Evolutionary conservation across 2,329 filamentous ascomycete genomes (phyloP), one percentile per base, ranked within the genome.

Genomic region (Cordyceps cicadae): DNA sequence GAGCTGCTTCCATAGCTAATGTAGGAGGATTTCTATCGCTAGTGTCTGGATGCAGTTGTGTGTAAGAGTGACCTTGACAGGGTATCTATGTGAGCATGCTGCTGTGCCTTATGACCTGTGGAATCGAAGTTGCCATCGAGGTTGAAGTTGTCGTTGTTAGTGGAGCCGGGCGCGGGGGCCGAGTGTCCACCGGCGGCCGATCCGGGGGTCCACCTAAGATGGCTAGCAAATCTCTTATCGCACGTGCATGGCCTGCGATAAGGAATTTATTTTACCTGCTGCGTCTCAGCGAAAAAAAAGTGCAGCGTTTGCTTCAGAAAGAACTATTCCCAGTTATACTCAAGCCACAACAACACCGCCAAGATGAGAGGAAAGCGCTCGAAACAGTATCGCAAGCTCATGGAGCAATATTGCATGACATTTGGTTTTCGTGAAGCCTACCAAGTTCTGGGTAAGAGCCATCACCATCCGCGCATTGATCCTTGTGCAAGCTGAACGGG

Each of bases 401-500:
- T 99, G 87, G 87, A 91, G 75, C 88, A 93, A 71, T 96, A 92
- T 81, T 86, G 87, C 70, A 82, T 93, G 73, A 87, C 86, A 63
- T 97, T 96, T 72, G 88, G 89, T 63, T 97, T 97, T 74, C 90
- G 92, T 67, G 89, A 94, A 76, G 92, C 94, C 12, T 97, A 97
- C 76, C 94, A 97, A 77, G 87, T 96, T 56, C 79, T 96, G 49
- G 79, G 85, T 88, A 77, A 62, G 77, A 70, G 62, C 49, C 21
- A 11, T 37, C 34, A 37, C 26, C 49, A 59, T 29, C 29, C 60
- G 58, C 57, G 50, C 21, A 51, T 49, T 39, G 21, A 41, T 37
- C n/a, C 5, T 59, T 50, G 19, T 8, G 34, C 11, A 17, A 19
- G 8, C 8, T 26, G 26, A 60, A 17, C 19, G 6, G 12, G 19